Percentiles rank a stretch among this genome's conserved stretches.
Conservation (phyloP, 495 filamentous ascomycete species). For the Neurospora tetraspora region DNA sequence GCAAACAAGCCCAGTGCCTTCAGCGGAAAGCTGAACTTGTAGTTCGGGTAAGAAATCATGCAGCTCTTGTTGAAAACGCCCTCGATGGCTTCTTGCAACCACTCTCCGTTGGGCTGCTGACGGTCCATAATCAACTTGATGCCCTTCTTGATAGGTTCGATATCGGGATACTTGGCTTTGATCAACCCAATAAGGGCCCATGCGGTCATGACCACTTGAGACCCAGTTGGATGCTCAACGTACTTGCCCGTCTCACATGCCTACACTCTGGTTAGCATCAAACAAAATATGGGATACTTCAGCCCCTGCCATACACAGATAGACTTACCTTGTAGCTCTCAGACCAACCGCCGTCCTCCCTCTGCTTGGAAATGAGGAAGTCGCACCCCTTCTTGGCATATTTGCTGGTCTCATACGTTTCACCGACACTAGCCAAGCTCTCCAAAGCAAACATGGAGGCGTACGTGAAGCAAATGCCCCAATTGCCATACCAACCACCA, state of each 20-base stretch:
- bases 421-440: conserved; percentile 68
- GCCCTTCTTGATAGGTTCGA: conserved; percentile 59
- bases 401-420: conserved; percentile 65
- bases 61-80: conserved; percentile 98
- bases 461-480: conserved; percentile 98
- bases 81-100: conserved; percentile 91
- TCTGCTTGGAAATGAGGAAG: conserved; percentile 75
- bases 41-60: conserved; percentile 99
- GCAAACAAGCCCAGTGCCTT: conserved; percentile 88
- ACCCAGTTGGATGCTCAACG: conserved; percentile 41
- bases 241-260: conserved; percentile 46
- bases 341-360: conserved; percentile 89
- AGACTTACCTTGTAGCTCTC: conserved; percentile 75
- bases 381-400: conserved; percentile 66
- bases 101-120: conserved; percentile 83
- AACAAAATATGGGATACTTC: not conserved
- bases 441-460: conserved; percentile 93
- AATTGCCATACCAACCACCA: conserved; percentile 91
- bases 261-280: conserved; percentile 22
- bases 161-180: conserved; percentile 74
- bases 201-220: conserved; percentile 86
- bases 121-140: conserved; percentile 75
- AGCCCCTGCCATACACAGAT: not conserved
- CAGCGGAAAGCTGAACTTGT: conserved; percentile 94
- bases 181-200: conserved; percentile 83